Evolutionary conservation across 306 rosid species (phyloP).

Genomic region (Rosa persica): DNA sequence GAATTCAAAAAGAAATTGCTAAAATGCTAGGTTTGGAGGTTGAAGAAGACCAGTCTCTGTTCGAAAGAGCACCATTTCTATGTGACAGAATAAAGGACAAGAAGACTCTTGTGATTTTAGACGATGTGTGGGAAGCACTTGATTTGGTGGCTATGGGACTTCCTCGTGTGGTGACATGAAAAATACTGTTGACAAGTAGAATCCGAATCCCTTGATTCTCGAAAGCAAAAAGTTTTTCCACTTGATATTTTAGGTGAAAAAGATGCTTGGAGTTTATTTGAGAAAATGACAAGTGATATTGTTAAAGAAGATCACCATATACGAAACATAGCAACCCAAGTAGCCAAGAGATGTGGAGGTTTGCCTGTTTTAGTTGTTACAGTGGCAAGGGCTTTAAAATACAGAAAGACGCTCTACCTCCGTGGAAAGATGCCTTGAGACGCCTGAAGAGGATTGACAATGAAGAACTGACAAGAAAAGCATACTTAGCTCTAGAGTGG

Average conservation of each 20-base stretch:
- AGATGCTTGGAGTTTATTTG: conserved; percentile 27
- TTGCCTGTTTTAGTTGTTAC: conserved; percentile 23
- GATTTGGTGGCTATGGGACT: conserved; percentile 33
- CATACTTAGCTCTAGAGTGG: conserved; percentile 14
- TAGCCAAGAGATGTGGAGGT: background rate
- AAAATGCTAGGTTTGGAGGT: background rate
- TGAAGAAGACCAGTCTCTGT: background rate
- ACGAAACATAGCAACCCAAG: background rate
- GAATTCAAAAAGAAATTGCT: conserved; percentile 23
- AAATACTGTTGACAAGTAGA: conserved; percentile 34
- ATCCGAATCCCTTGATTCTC: conserved; percentile 25
- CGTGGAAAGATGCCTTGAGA: background rate
- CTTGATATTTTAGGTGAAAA: conserved; percentile 17
- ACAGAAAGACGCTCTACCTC: background rate
- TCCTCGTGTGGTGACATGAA: conserved; percentile 22
- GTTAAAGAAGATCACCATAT: background rate
- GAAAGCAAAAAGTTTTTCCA: conserved; percentile 14
- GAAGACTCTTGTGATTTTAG: conserved; percentile 32
- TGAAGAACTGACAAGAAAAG: background rate
- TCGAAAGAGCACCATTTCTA: conserved; percentile 14
- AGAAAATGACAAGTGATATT: background rate
- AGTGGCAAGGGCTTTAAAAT: conserved; percentile 21
- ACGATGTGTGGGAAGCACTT: conserved; percentile 37
- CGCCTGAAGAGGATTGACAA: background rate
- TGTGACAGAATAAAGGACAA: too few relatives aligned